Base-by-base conservation (phyloP, 805 yeast genomes). In the Hanseniaspora guilliermondii region DNA sequence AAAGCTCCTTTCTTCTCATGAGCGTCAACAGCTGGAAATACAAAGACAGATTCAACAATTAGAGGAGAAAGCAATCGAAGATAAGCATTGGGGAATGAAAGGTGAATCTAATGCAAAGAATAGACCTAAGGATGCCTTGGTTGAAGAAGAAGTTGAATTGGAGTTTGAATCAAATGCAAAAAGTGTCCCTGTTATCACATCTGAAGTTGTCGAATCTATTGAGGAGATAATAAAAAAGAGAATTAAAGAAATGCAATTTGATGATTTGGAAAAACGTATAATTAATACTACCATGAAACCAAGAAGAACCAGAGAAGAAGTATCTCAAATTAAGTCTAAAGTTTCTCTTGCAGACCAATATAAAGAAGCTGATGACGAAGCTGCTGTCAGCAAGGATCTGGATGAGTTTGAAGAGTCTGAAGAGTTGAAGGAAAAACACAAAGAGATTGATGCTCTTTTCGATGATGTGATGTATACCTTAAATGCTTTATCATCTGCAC, bases 121-220 rank as follows among this genome's bases (percentile, higher is more conserved):
- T 60, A 76, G 98, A 64, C 95, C 95, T 7, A 73, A 74, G 44
- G 96, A 93, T 70, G 83, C 97, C 1, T 72, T 93, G 39, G 68
- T 93, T 56, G 83, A 82, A 42, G 95, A 85, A 61, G 87, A 77
- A 41, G 49, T 50, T 8, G 54, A 50, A 30, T 71, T 91, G 53
- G 94, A 88, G 60, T 93, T 91, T 63, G 98, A 91, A 62, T 78
- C 97, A 63, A 86, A 88, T 6, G 81, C 96, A 8, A 91, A 91
- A 62, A 96, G 98, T 0, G 97, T 88, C 4, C 98, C 98, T 0
- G 88, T 89, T 6, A 86, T 89, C 55, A 93, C 98, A 0, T 80
- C 80, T 61, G 96, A 89, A 59, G 77, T 84, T 11, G 87, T 97
- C 0, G 94, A 86, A 61, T 72, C 85, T 1, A 69, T 91, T 22